Evolutionary conservation across 2,329 filamentous ascomycete genomes (phyloP), one percentile per base, ranked within the genome.

Genomic region (Pseudohalonectria lignicola): DNA sequence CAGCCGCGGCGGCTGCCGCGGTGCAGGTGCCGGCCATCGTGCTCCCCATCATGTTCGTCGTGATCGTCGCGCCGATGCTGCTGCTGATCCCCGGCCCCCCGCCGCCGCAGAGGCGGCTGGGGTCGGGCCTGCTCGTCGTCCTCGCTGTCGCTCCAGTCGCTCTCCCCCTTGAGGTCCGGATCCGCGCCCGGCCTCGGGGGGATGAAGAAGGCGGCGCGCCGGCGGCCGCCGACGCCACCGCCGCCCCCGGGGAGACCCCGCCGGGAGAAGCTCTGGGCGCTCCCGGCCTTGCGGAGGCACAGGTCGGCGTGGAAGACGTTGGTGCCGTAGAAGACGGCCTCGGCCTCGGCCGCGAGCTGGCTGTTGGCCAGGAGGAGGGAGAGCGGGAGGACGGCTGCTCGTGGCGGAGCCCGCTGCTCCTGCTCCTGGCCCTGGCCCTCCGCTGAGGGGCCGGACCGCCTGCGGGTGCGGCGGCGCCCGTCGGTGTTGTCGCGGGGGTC

Each of bases 241-340:
- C 34, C 16, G 28, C 39, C 16, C 25, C 23, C 35, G n/a, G n/a
- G n/a, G n/a, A n/a, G n/a, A n/a, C n/a, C n/a, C n/a, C n/a, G n/a
- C n/a, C n/a, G n/a, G n/a, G n/a, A n/a, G n/a, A n/a, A n/a, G n/a
- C n/a, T n/a, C n/a, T n/a, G n/a, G n/a, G n/a, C n/a, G n/a, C n/a
- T n/a, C n/a, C n/a, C n/a, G n/a, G n/a, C n/a, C n/a, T n/a, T n/a
- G n/a, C n/a, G n/a, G n/a, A n/a, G n/a, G n/a, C n/a, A n/a, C 28
- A 48, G 39, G 31, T 51, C 44, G 7, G 53, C 33, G 28, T 49
- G 31, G 41, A 55, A 55, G 9, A 36, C 41, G 39, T 54, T 55
- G 13, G 43, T 39, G n/a, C 45, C 44, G 42, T 53, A 55, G 45
- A 51, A 54, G 26, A 54, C 19, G 12, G 43, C 41, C 19, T 45